These are phyloP conservation scores for Pseudotulostoma volvatum DNA, from an alignment of 495 filamentous ascomycete genomes.

Conservation along the genomic window DNA sequence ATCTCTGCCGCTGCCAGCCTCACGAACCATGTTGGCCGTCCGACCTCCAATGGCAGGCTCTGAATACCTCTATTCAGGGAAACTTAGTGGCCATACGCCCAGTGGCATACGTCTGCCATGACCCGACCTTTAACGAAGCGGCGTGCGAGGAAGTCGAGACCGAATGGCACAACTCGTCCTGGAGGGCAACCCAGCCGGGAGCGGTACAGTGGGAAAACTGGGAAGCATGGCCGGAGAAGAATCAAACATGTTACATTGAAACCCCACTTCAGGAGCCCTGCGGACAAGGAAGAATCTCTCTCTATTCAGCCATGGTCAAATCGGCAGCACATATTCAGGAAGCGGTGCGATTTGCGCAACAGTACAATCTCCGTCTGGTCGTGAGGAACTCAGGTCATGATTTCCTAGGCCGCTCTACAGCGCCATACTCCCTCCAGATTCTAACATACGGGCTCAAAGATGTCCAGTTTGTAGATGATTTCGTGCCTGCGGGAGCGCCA, in stretches of 20 bases:
- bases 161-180: conserved; percentile 13
- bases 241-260: conserved; percentile 36
- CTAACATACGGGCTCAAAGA: conserved; percentile 37
- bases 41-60: neutral
- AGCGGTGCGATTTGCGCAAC: conserved; percentile 12
- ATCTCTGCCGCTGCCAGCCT: conserved; percentile 6
- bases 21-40: conserved; percentile 6
- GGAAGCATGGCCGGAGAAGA: conserved; percentile 37
- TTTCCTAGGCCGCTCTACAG: conserved; percentile 35
- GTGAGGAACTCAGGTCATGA: conserved; percentile 44
- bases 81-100: conserved; percentile 23
- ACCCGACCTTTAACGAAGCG: conserved; percentile 10
- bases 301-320: conserved; percentile 24
- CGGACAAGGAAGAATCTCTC: conserved; percentile 17
- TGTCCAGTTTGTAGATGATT: conserved; percentile 16
- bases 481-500: conserved; percentile 16
- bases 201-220: conserved; percentile 27
- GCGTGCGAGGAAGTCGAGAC: conserved; percentile 13
- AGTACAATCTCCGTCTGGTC: conserved; percentile 17
- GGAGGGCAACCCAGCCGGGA: conserved; percentile 19
- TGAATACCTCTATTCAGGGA: conserved; percentile 5
- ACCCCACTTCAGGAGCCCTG: conserved; percentile 27
- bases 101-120: conserved; percentile 26
- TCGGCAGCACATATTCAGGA: conserved; percentile 22
- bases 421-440: conserved; percentile 33